Evolutionary conservation across 148 eudicot species (phyloP).

Genomic region (Rhododendron molle): DNA sequence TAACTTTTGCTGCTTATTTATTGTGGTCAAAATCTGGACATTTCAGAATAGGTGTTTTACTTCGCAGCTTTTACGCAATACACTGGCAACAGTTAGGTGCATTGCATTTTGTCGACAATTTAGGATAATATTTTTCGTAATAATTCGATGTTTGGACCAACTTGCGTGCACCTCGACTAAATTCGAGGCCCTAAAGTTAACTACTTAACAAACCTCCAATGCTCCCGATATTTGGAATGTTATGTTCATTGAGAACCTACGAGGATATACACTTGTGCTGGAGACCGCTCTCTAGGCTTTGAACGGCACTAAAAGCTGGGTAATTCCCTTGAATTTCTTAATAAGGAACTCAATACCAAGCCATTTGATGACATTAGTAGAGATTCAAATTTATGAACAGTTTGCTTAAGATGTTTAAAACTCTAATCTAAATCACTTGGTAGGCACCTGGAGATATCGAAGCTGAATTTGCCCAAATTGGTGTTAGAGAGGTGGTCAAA

Average conservation of each 20-base stretch:
- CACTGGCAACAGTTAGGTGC: not conserved
- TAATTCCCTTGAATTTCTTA: not conserved
- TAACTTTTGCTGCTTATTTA: not conserved
- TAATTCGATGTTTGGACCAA: not conserved
- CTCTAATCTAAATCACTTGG: not conserved
- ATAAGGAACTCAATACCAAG: not conserved
- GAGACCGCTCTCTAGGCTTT: not conserved
- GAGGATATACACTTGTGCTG: not conserved
- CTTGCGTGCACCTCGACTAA: not conserved
- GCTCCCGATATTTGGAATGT: too few species aligned
- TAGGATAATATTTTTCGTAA: not conserved
- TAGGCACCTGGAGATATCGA: constrained; percentile 35
- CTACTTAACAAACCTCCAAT: not conserved
- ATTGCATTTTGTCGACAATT: not conserved
- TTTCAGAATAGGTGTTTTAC: not conserved
- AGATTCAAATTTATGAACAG: not conserved
- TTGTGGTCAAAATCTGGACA: not conserved
- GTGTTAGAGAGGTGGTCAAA: constrained; percentile 12
- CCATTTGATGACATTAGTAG: not conserved
- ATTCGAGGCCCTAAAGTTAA: not conserved
- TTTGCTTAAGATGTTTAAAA: not conserved
- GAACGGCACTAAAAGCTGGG: not conserved
- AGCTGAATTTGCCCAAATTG: constrained; percentile 24
- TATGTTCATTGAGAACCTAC: not conserved
- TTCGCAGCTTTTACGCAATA: not conserved